Conservation (phyloP, 2,329 filamentous ascomycete species). For the Colletotrichum plurivorum region DNA sequence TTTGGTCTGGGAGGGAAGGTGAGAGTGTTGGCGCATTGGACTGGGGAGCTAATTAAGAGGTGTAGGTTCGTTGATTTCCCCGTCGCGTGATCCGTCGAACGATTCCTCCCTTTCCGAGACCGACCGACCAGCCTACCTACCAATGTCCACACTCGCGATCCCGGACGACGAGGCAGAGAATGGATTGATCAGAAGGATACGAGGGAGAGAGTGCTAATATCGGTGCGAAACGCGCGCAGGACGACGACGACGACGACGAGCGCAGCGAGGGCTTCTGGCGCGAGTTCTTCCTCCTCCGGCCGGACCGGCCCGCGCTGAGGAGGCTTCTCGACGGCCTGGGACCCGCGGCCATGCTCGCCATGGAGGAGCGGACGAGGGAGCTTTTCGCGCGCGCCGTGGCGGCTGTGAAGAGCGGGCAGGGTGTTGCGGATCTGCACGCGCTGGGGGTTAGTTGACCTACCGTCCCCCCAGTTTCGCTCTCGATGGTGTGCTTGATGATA, state of each 20-base stretch:
- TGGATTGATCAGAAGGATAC: no score
- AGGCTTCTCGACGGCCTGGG: constrained; percentile 78
- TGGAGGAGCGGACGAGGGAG: constrained; percentile 83
- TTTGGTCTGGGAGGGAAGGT: no score
- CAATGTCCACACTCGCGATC: not conserved
- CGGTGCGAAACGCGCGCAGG: not conserved
- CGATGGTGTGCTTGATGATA: no score
- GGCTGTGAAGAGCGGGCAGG: constrained; percentile 73
- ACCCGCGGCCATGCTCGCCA: constrained; percentile 81
- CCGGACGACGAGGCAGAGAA: not conserved
- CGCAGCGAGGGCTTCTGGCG: constrained; percentile 94
- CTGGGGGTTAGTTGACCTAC: constrained; percentile 79
- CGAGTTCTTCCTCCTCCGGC: constrained; percentile 92
- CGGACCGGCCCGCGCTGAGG: constrained; percentile 79
- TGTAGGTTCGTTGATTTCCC: not conserved
- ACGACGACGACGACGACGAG: constrained; percentile 73
- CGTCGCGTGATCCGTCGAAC: not conserved
- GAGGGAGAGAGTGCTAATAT: no score
- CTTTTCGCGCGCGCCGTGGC: constrained; percentile 82
- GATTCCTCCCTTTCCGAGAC: not conserved
- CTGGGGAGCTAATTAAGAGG: not conserved
- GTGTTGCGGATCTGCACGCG: constrained; percentile 80
- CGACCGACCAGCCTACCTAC: no score
- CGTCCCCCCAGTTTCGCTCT: no score
- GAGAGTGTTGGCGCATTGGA: no score